phyloP scores from a whole-genome alignment of 1,284 basidiomycete species.

The Clitocybe nebularis region DNA sequence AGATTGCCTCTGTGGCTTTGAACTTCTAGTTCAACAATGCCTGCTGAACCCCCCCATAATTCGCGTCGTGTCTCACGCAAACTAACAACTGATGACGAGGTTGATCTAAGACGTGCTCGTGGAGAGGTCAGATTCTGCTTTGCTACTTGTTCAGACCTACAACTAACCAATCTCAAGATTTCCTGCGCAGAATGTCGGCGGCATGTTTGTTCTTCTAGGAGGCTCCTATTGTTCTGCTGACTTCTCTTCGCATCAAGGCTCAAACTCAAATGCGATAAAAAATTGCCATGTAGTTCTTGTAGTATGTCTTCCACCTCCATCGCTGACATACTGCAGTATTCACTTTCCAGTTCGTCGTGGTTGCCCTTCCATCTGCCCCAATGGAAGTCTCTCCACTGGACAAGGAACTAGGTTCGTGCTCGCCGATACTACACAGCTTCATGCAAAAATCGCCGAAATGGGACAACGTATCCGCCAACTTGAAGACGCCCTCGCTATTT shows the following conservation, averaged over 20 bases:
- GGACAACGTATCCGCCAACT: slow-evolving; percentile 68
- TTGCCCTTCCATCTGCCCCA: slow-evolving; percentile 52
- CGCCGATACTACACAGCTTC: slow-evolving; percentile 67
- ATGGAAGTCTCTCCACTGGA: slow-evolving; percentile 56
- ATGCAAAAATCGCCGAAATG: slow-evolving; percentile 68
- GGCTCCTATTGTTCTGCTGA: background rate
- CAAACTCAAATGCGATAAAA: slow-evolving; percentile 70
- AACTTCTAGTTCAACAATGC: slow-evolving; percentile 19
- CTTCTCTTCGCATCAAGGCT: slow-evolving; percentile 34
- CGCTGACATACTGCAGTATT: background rate
- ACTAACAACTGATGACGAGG: slow-evolving; percentile 42
- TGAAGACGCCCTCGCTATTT: slow-evolving; percentile 63
- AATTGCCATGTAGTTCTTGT: slow-evolving; percentile 50
- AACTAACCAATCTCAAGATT: slow-evolving; percentile 26
- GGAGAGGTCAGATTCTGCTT: slow-evolving; percentile 38
- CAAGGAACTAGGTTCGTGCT: slow-evolving; percentile 64
- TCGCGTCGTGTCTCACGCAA: slow-evolving; percentile 39
- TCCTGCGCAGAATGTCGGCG: slow-evolving; percentile 57
- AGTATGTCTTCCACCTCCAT: slow-evolving; percentile 22
- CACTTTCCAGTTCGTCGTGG: slow-evolving; percentile 32
- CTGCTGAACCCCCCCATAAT: slow-evolving; percentile 23
- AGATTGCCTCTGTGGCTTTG: too few relatives aligned
- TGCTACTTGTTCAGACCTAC: slow-evolving; percentile 6
- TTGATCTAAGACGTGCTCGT: slow-evolving; percentile 47
- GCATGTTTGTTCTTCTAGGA: slow-evolving; percentile 20